Conservation (phyloP, 2,329 filamentous ascomycete species). For the Boeremia exigua region DNA sequence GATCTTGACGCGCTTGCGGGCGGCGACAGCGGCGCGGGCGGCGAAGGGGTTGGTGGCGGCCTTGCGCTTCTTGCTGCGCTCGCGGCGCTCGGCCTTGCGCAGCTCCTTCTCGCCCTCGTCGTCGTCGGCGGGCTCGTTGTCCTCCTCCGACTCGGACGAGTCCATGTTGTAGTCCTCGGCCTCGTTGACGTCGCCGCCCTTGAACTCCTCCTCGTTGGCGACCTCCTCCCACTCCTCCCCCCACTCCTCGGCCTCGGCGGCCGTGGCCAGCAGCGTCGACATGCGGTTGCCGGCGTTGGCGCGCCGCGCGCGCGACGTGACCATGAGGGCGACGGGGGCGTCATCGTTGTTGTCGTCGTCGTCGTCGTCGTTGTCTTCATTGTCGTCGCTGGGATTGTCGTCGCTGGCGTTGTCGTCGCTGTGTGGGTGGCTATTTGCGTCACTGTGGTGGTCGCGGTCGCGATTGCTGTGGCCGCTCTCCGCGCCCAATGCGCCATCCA, state of each 20-base stretch:
- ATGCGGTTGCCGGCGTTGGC: slow-evolving; percentile 52
- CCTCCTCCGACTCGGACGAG: slow-evolving; percentile 76
- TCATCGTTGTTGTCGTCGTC: slow-evolving; percentile 37
- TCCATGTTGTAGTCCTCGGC: slow-evolving; percentile 80
- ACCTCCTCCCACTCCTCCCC: slow-evolving; percentile 70
- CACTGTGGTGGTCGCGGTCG: slow-evolving; percentile 19
- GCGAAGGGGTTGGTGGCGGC: slow-evolving; percentile 60
- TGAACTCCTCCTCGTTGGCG: slow-evolving; percentile 62
- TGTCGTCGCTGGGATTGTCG: too few relatives aligned
- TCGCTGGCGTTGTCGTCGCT: too few relatives aligned
- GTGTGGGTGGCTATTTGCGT: too few relatives aligned
- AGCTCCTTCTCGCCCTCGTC: slow-evolving; percentile 89
- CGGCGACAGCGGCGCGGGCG: slow-evolving; percentile 45
- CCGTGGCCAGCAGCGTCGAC: slow-evolving; percentile 46
- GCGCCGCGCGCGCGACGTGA: slow-evolving; percentile 45
- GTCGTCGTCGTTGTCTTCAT: too few relatives aligned
- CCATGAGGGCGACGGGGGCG: slow-evolving; percentile 45
- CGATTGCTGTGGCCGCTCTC: too few relatives aligned
- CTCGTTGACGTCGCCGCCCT: slow-evolving; percentile 60
- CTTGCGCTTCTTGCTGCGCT: slow-evolving; percentile 74
- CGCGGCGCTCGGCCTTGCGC: slow-evolving; percentile 75
- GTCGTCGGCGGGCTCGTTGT: slow-evolving; percentile 70
- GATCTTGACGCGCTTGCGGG: slow-evolving; percentile 49
- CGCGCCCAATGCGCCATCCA: too few relatives aligned
- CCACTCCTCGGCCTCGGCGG: slow-evolving; percentile 48